phyloP scores from a whole-genome alignment of 2,329 filamentous ascomycete genomes.

The Colletotrichum sp. region DNA sequence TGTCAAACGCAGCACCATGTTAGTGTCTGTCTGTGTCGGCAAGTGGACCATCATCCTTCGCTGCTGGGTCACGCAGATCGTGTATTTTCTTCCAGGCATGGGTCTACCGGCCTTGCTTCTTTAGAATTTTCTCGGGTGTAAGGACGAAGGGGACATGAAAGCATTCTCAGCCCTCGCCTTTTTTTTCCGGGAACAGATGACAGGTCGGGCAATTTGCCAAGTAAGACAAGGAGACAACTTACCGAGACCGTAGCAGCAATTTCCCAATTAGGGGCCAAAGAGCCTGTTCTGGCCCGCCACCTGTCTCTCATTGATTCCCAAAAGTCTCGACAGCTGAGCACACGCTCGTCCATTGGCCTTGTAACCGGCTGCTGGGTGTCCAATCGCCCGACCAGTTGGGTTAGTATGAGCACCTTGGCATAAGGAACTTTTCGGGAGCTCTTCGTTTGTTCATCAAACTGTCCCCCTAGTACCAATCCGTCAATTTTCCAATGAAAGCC shows the following conservation, averaged over 20 bases:
- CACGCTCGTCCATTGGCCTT: not conserved
- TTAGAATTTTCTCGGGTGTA: not conserved
- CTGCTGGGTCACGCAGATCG: not conserved
- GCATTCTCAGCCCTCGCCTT: not conserved
- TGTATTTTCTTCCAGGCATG: not conserved
- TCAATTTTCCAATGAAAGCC: not conserved
- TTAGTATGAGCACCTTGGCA: not conserved
- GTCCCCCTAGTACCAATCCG: not conserved
- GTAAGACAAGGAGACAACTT: constrained; percentile 5
- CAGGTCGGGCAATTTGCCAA: not conserved
- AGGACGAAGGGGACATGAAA: not conserved
- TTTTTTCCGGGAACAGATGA: constrained; percentile 11
- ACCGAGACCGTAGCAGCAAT: not conserved
- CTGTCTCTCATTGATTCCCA: not conserved
- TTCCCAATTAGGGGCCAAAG: not conserved
- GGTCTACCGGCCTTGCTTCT: not conserved
- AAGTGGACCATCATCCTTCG: not conserved
- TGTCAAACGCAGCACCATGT: not conserved
- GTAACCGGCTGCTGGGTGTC: not conserved
- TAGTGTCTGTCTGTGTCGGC: not conserved
- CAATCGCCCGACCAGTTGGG: not conserved
- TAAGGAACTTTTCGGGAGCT: not conserved
- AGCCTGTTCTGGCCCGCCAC: not conserved
- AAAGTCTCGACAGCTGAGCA: not conserved
- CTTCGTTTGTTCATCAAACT: not conserved